A percentile compares a stretch with the other conserved stretches of the same genome.
Evolutionary conservation across 169 alveolate species (phyloP).

Genomic region (Plasmodium vivax): DNA sequence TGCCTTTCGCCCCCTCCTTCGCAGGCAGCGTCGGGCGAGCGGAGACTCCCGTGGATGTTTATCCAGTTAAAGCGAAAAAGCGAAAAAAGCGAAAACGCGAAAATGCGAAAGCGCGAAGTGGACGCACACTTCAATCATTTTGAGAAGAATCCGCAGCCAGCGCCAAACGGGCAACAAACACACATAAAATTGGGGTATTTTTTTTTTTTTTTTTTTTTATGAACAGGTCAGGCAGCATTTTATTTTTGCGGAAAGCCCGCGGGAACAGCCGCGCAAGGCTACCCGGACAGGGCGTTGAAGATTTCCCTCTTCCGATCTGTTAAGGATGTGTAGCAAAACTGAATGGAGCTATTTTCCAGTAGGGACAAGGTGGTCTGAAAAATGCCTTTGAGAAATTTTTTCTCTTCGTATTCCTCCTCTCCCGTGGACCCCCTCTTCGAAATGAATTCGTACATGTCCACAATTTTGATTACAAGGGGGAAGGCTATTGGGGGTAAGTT

Average conservation of each 20-base stretch:
- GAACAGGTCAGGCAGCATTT: conserved; percentile 66
- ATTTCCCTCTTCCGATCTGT: conserved; percentile 34
- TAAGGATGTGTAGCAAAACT: conserved; percentile 33
- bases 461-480: conserved; percentile 50
- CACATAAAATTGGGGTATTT: not conserved
- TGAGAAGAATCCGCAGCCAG: not conserved
- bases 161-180: not conserved
- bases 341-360: conserved; percentile 28
- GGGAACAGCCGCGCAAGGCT: not conserved
- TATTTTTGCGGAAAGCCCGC: conserved; percentile 3
- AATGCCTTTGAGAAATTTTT: conserved; percentile 31
- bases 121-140: not conserved
- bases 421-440: not conserved
- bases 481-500: conserved; percentile 32
- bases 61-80: conserved; percentile 49
- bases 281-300: conserved; percentile 37
- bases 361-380: conserved; percentile 19
- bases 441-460: conserved; percentile 40
- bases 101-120: not conserved
- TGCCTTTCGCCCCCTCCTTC: not conserved
- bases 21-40: conserved; percentile 4
- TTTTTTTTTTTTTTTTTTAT: conserved; percentile 30
- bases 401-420: conserved; percentile 53
- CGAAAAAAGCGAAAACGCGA: not conserved
- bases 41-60: conserved; percentile 62